These are phyloP conservation scores for Lathyrus sativus DNA, from an alignment of 306 rosid genomes.

Conservation along the genomic window DNA sequence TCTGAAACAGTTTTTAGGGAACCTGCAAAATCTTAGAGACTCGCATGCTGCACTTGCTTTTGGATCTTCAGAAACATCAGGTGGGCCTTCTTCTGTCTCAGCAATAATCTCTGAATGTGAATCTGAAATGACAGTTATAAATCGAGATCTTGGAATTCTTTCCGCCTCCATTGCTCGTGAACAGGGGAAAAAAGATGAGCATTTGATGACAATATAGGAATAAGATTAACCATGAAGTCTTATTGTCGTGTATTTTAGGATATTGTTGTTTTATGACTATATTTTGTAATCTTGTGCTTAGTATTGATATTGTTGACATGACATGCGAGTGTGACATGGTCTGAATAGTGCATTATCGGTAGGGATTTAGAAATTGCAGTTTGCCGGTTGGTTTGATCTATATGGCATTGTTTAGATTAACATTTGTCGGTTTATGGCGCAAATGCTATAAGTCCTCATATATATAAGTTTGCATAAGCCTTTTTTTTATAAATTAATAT, in stretches of 20 bases:
- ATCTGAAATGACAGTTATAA: slow-evolving; percentile 78
- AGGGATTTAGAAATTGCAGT: too few species aligned
- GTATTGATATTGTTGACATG: slow-evolving; percentile 32
- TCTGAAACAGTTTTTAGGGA: slow-evolving; percentile 72
- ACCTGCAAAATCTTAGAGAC: slow-evolving; percentile 88
- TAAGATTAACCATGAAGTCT: slow-evolving; percentile 9
- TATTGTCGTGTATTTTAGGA: slow-evolving; percentile 29
- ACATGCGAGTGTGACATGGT: not conserved
- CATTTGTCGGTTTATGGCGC: too few species aligned
- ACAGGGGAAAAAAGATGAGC: slow-evolving; percentile 57
- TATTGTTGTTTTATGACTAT: not conserved
- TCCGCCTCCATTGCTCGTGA: slow-evolving; percentile 95
- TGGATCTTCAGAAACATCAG: slow-evolving; percentile 84
- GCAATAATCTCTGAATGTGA: slow-evolving; percentile 91
- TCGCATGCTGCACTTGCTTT: slow-evolving; percentile 84
- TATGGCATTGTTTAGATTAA: too few species aligned
- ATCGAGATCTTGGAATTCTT: slow-evolving; percentile 90
- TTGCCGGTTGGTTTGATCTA: too few species aligned
- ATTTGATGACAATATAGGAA: slow-evolving; percentile 37
- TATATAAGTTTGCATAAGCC: too few species aligned
- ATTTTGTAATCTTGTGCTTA: slow-evolving; percentile 15
- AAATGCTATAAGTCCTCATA: too few species aligned
- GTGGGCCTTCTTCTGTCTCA: slow-evolving; percentile 85
- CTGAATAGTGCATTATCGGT: too few species aligned
- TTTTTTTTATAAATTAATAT: too few species aligned